Percentiles rank a stretch among this genome's conserved stretches.
These are phyloP conservation scores for Podila verticillata DNA, from an alignment of 192 early-diverging fungal species.

Conservation along the genomic window DNA sequence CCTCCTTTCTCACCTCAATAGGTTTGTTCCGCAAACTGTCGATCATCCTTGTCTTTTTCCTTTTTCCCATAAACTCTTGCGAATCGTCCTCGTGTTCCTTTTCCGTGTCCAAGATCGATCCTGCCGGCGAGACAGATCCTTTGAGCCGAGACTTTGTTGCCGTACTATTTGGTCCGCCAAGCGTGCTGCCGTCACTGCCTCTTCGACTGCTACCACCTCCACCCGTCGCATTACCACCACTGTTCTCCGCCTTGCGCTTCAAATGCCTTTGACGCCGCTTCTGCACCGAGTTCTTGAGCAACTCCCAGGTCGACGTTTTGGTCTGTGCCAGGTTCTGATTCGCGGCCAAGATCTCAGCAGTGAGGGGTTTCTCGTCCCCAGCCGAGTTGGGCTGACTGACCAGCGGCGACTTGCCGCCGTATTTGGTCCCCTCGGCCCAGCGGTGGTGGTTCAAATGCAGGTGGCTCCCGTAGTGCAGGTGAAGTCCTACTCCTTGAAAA, in stretches of 20 bases:
- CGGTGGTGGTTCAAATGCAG: not conserved
- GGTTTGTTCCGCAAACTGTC: slow-evolving; percentile 41
- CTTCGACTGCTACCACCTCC: not conserved
- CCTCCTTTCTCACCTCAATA: slow-evolving; percentile 24
- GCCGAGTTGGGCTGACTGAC: slow-evolving; percentile 18
- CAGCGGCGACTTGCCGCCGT: not conserved
- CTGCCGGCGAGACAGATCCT: slow-evolving; percentile 6
- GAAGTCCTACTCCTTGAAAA: not conserved
- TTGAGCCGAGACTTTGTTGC: not conserved
- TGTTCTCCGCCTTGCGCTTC: not conserved
- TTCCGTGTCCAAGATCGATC: slow-evolving; percentile 15
- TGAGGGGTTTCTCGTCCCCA: slow-evolving; percentile 19
- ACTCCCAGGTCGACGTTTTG: slow-evolving; percentile 10
- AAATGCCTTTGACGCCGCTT: not conserved
- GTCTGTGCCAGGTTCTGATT: not conserved
- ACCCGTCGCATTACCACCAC: not conserved
- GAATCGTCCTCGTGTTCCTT: slow-evolving; percentile 29
- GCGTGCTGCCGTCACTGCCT: not conserved
- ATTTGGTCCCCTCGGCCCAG: not conserved
- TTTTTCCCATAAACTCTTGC: slow-evolving; percentile 42
- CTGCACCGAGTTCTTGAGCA: slow-evolving; percentile 14
- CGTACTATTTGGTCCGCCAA: not conserved
- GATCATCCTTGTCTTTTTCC: slow-evolving; percentile 22
- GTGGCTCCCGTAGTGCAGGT: not conserved
- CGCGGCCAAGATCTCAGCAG: slow-evolving; percentile 4